Evolutionary conservation across 768 basidiomycete species (phyloP).

Genomic region (Lactarius sp.): DNA sequence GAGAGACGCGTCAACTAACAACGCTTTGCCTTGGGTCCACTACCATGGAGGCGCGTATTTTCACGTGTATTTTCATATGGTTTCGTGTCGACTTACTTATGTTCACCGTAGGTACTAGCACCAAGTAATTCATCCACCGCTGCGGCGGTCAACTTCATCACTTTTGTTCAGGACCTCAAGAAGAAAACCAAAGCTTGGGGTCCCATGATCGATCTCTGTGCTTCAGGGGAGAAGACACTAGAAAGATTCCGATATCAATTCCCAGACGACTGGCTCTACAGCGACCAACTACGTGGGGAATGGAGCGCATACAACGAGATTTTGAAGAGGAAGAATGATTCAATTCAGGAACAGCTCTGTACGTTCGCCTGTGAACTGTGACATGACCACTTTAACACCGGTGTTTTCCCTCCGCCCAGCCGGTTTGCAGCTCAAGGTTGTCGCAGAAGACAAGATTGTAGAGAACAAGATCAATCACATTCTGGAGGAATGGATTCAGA

Average conservation of each 20-base stretch:
- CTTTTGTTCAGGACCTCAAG: conserved; percentile 98
- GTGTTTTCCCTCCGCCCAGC: conserved; percentile 41
- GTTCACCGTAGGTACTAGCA: conserved; percentile 41
- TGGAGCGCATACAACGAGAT: conserved; percentile 99
- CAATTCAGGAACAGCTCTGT: conserved; percentile 98
- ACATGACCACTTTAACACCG: neutral
- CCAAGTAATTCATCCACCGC: conserved; percentile 90
- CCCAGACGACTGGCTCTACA: conserved; percentile 95
- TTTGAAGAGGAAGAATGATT: conserved; percentile 94
- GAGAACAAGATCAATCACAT: conserved; percentile 94
- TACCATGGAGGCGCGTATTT: conserved; percentile 34
- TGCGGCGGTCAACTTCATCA: conserved; percentile 97
- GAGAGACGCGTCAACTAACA: conserved; percentile 21
- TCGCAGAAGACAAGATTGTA: conserved; percentile 98
- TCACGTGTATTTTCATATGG: neutral
- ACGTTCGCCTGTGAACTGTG: conserved; percentile 29
- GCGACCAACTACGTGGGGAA: conserved; percentile 94
- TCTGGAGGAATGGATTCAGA: conserved; percentile 90
- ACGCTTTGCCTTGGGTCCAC: conserved; percentile 25
- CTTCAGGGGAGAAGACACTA: conserved; percentile 92
- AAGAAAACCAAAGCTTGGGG: conserved; percentile 96
- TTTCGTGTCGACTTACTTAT: conserved; percentile 7
- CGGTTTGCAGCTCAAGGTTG: conserved; percentile 97
- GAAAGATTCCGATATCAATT: conserved; percentile 97
- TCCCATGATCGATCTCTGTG: conserved; percentile 92